Conservation (phyloP, 371 early-diverging fungal genomes). For the Phascolomyces articulosus region DNA sequence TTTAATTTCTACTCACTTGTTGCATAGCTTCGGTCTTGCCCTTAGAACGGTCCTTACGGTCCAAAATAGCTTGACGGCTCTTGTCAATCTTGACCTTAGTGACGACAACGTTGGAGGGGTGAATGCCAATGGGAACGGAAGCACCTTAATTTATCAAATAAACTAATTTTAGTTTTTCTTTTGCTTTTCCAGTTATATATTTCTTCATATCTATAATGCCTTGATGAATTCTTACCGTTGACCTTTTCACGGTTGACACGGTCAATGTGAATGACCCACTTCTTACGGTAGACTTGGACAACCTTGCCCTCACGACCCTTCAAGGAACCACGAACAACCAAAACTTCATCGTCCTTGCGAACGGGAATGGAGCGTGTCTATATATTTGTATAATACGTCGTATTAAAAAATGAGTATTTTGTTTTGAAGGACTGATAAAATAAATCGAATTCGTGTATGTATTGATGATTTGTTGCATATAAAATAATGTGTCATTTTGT, state of each 20-base stretch:
- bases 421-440: not conserved
- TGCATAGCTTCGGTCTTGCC: conserved; percentile 48
- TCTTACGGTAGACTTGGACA: conserved; percentile 94
- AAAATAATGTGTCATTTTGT: too few relatives aligned
- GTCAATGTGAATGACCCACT: conserved; percentile 98
- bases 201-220: too few relatives aligned
- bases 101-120: conserved; percentile 98
- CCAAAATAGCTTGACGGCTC: conserved; percentile 88
- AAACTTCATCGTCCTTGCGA: conserved; percentile 97
- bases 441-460: not conserved
- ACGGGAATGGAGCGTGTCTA: conserved; percentile 93
- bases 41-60: conserved; percentile 66
- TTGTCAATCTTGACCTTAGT: conserved; percentile 95
- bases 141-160: conserved; percentile 30
- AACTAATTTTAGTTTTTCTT: too few relatives aligned
- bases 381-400: not conserved
- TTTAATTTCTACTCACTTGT: conserved; percentile 24
- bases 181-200: too few relatives aligned
- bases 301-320: conserved; percentile 99
- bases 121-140: conserved; percentile 91
- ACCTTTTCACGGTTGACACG: conserved; percentile 95
- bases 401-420: too few relatives aligned
- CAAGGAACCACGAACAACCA: conserved; percentile 92
- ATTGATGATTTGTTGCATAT: not conserved
- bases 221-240: conserved; percentile 86